A percentile compares a stretch with the other conserved stretches of the same genome.
These are phyloP conservation scores for Onygenales sp. DNA, from an alignment of 2,329 filamentous ascomycete genomes.

Conservation along the genomic window DNA sequence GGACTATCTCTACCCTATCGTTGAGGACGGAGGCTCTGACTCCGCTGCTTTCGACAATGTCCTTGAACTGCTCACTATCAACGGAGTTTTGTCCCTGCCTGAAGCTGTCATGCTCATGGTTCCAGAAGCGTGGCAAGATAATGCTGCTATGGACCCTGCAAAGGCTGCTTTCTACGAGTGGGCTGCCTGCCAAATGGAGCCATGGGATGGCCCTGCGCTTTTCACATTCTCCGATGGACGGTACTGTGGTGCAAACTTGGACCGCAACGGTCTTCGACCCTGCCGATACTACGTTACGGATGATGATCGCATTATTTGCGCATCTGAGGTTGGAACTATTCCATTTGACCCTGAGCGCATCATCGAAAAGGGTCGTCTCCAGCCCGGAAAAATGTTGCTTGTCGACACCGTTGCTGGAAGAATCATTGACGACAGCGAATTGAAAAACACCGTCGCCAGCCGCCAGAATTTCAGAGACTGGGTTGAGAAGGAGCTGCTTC, in stretches of 20 bases:
- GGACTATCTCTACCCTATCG: conserved; percentile 82
- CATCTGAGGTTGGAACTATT: conserved; percentile 92
- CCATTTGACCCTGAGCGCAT: conserved; percentile 81
- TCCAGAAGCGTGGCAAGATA: conserved; percentile 95
- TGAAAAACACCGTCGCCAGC: conserved; percentile 80
- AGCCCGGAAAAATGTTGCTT: conserved; percentile 91
- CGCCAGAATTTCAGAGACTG: conserved; percentile 81
- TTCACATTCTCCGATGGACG: conserved; percentile 96
- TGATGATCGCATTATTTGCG: conserved; percentile 94
- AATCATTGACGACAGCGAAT: conserved; percentile 86
- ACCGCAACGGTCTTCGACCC: conserved; percentile 88
- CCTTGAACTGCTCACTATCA: conserved; percentile 84
- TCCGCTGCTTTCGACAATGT: conserved; percentile 97
- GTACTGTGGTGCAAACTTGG: conserved; percentile 93
- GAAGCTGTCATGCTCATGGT: conserved; percentile 99
- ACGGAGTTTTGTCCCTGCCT: conserved; percentile 86
- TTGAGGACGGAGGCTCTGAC: conserved; percentile 93
- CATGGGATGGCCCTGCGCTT: conserved; percentile 91
- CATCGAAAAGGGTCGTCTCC: conserved; percentile 84
- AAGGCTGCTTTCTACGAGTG: conserved; percentile 98
- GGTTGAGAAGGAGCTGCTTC: conserved; percentile 78
- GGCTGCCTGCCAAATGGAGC: conserved; percentile 98
- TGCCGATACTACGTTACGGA: conserved; percentile 97
- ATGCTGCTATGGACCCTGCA: conserved; percentile 79
- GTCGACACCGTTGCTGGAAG: conserved; percentile 86